phyloP scores from a whole-genome alignment of 2,329 filamentous ascomycete genomes.

The Colletotrichum sp. region DNA sequence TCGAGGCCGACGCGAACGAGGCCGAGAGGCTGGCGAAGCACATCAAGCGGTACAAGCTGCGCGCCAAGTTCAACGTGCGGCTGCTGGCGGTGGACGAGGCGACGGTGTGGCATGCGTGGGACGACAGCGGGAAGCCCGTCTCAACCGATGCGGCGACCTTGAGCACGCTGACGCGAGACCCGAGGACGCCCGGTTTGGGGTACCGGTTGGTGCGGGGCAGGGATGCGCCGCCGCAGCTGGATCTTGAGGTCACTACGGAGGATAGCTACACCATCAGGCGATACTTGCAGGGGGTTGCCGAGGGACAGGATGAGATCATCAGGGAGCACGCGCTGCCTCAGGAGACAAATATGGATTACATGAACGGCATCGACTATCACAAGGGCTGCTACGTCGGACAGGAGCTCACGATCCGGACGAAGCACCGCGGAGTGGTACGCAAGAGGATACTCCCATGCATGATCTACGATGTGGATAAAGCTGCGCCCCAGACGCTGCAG shows the following conservation, averaged over 20 bases:
- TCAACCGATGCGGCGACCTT: not conserved
- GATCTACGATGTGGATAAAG: conserved; percentile 62
- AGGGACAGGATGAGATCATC: conserved; percentile 82
- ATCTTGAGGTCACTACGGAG: conserved; percentile 53
- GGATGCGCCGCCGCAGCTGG: conserved; percentile 37
- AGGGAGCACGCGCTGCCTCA: conserved; percentile 77
- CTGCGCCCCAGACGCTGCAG: conserved; percentile 43
- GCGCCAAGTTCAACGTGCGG: conserved; percentile 76
- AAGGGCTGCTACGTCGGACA: conserved; percentile 98
- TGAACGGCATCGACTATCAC: conserved; percentile 85
- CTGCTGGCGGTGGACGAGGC: conserved; percentile 69
- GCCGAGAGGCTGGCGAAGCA: conserved; percentile 69
- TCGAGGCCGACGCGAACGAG: conserved; percentile 81
- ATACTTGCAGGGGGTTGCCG: conserved; percentile 81
- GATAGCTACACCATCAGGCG: conserved; percentile 75
- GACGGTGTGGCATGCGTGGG: conserved; percentile 78
- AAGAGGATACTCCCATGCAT: conserved; percentile 86
- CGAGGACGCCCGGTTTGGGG: conserved; percentile 61
- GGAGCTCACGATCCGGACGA: conserved; percentile 93
- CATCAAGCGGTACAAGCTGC: conserved; percentile 84
- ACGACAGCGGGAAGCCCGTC: conserved; percentile 39
- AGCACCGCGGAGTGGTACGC: conserved; percentile 91
- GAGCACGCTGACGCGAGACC: conserved; percentile 51
- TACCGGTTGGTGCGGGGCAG: conserved; percentile 47
- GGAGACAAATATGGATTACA: conserved; percentile 88